Evolutionary conservation across 805 yeast genomes (phyloP).

Genomic region (Candida easanensis): DNA sequence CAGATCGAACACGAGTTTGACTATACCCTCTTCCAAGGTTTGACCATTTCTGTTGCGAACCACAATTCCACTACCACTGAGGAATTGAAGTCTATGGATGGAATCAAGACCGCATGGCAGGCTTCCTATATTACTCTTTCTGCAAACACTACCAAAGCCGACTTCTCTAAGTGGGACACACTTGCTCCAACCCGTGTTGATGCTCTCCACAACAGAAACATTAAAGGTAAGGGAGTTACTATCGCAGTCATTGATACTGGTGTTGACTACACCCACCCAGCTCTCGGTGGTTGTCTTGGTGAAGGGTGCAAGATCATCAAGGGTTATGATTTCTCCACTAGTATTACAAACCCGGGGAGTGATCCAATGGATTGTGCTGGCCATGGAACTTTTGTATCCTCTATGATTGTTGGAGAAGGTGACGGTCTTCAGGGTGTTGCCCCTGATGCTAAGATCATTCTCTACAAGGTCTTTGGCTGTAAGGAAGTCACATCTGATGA

Average conservation of each 20-base stretch:
- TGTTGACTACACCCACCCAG: constrained; percentile 10
- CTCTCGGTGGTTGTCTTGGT: constrained; percentile 11
- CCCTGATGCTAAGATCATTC: constrained; percentile 15
- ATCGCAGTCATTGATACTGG: constrained; percentile 10
- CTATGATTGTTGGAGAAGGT: constrained; percentile 13
- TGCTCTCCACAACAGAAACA: constrained; percentile 1
- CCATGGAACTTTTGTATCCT: constrained; percentile 21
- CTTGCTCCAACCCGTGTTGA: constrained; percentile 7
- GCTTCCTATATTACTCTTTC: constrained; percentile 11
- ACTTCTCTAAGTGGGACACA: constrained; percentile 6
- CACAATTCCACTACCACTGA: constrained; percentile 8
- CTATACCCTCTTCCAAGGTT: no score
- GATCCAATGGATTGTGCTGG: constrained; percentile 20
- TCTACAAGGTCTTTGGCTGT: constrained; percentile 19
- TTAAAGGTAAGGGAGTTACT: constrained; percentile 3
- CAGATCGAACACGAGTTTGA: no score
- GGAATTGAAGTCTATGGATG: constrained; percentile 6
- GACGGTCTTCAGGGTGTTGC: constrained; percentile 14
- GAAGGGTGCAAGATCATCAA: constrained; percentile 12
- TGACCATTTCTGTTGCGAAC: no score
- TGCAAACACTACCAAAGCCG: constrained; percentile 3
- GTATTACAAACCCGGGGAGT: constrained; percentile 1
- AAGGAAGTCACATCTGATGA: constrained; percentile 12
- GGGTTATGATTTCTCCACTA: constrained; percentile 14
- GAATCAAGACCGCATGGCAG: constrained; percentile 17